Evolutionary conservation across 1,284 basidiomycete species (phyloP).

Genomic region (Schizophyllum amplum): DNA sequence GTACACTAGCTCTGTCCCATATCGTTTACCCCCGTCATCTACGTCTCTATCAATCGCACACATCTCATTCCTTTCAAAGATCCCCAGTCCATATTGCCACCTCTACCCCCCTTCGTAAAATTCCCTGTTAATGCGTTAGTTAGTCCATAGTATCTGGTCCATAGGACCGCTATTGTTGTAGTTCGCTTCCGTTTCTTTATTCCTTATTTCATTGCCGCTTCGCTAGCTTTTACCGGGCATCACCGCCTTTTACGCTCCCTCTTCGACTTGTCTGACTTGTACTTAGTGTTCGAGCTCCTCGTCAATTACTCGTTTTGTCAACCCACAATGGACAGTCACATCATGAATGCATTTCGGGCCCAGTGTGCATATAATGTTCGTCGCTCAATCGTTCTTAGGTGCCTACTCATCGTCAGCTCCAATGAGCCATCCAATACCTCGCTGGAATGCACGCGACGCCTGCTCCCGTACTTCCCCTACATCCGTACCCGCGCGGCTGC

Average conservation of each 20-base stretch:
- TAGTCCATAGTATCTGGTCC: not conserved
- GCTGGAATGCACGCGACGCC: constrained; percentile 65
- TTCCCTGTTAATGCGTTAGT: not conserved
- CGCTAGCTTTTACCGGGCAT: not conserved
- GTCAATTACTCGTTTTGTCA: too few relatives aligned
- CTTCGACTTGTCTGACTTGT: too few relatives aligned
- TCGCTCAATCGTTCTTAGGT: too few relatives aligned
- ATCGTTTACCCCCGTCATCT: not conserved
- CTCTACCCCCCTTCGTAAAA: too few relatives aligned
- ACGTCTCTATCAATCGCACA: not conserved
- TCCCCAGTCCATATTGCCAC: too few relatives aligned
- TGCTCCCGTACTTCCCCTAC: constrained; percentile 60
- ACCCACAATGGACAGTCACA: too few relatives aligned
- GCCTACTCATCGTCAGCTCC: constrained; percentile 56
- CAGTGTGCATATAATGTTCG: too few relatives aligned
- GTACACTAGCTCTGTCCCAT: not conserved
- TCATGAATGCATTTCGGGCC: too few relatives aligned
- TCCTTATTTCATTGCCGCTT: not conserved
- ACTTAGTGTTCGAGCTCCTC: too few relatives aligned
- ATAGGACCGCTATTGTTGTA: not conserved
- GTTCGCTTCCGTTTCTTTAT: not conserved
- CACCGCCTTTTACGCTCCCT: not conserved
- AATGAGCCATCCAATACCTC: constrained; percentile 83
- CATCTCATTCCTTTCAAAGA: not conserved
- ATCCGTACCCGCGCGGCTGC: constrained; percentile 32